Evolutionary conservation across 345 rosid genomes (phyloP).

Genomic region (Aethionema arabicum): DNA sequence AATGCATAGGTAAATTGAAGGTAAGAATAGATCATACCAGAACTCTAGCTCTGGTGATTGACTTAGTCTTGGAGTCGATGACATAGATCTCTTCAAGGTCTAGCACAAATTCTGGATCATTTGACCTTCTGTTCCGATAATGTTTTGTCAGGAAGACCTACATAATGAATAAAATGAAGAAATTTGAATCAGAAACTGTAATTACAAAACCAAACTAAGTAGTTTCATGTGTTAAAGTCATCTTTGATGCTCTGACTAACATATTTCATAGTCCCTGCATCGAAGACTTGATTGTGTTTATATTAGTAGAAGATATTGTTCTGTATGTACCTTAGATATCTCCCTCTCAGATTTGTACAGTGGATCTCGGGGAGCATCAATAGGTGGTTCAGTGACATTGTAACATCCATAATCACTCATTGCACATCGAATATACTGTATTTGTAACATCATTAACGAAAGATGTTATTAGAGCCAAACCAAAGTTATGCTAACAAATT

Average conservation of each 20-base stretch:
- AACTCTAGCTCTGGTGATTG: constrained; percentile 92
- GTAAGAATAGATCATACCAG: constrained; percentile 45
- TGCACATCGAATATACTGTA: constrained; percentile 85
- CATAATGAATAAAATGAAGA: constrained; percentile 15
- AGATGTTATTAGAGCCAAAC: constrained; percentile 13
- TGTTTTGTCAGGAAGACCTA: constrained; percentile 92
- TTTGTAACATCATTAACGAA: constrained; percentile 19
- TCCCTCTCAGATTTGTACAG: constrained; percentile 75
- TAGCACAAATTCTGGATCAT: constrained; percentile 82
- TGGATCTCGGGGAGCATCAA: constrained; percentile 91
- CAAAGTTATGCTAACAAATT: background rate
- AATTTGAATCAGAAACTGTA: background rate
- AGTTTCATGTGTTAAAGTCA: background rate
- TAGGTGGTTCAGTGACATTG: constrained; percentile 88
- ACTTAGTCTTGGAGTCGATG: constrained; percentile 82
- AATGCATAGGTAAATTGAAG: background rate
- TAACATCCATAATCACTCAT: constrained; percentile 80
- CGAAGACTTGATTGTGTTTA: background rate
- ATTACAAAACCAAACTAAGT: constrained; percentile 5
- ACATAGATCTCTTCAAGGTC: constrained; percentile 95
- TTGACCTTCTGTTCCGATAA: constrained; percentile 69
- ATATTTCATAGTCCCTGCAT: constrained; percentile 10
- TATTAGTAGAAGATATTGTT: background rate
- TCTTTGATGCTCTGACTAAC: constrained; percentile 11
- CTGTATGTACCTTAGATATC: constrained; percentile 61